Evolutionary conservation across 257 asterid species (phyloP).

Genomic region (Marsdenia floribunda): DNA sequence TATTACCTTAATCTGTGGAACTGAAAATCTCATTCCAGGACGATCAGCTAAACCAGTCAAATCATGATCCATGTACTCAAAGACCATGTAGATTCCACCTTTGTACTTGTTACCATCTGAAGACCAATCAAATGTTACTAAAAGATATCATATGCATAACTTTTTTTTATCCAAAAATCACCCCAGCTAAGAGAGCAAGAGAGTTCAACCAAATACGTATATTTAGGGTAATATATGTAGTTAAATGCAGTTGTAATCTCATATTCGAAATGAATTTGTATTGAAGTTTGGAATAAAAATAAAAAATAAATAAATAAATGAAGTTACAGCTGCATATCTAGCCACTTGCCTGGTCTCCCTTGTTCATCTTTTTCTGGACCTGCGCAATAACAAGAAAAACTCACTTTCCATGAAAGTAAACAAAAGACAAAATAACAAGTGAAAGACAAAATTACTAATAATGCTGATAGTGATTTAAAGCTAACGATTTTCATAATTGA

Average conservation of each 20-base stretch:
- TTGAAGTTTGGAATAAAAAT: not conserved
- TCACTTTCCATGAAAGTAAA: not conserved
- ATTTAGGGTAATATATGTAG: not conserved
- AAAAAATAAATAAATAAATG: not conserved
- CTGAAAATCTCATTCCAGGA: constrained; percentile 82
- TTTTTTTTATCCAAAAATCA: not conserved
- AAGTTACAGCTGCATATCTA: not conserved
- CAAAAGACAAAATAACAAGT: not conserved
- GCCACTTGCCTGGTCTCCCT: constrained; percentile 48
- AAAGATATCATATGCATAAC: not conserved
- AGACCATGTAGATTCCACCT: constrained; percentile 95
- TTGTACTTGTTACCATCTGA: constrained; percentile 80
- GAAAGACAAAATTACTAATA: not conserved
- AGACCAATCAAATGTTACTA: constrained; percentile 9
- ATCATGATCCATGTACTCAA: constrained; percentile 94
- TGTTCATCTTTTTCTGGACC: constrained; percentile 83
- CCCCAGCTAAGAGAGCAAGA: not conserved
- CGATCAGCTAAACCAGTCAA: constrained; percentile 94
- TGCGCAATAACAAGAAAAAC: constrained; percentile 24
- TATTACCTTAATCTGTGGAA: constrained; percentile 79
- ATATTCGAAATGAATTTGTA: not conserved
- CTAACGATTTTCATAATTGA: not conserved
- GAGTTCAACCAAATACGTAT: too few relatives aligned
- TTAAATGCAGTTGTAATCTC: not conserved
- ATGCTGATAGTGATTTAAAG: not conserved